Base-by-base conservation (phyloP, 2,329 filamentous ascomycete genomes). In the Hypoxylon sp. region DNA sequence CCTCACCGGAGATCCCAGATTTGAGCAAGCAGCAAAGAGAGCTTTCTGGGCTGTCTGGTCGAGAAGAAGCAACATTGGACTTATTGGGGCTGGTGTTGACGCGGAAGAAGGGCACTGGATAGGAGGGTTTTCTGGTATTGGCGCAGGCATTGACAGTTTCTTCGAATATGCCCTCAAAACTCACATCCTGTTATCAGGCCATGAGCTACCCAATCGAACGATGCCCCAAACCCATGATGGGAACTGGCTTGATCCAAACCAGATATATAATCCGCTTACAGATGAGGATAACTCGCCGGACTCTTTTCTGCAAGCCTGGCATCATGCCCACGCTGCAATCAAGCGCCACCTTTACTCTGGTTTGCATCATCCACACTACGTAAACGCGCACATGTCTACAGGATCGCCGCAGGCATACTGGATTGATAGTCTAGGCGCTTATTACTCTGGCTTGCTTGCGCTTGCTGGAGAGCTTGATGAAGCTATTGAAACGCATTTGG, bases 1-100 rank as follows among this genome's bases (percentile, higher is more conserved):
- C 16, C 77, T 99, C 35, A 95, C 91, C 0, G 91, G 90, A 7
- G 90, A 97, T 67, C 75, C 80, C 7, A 84, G 89, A n/a, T 99
- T 96, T 64, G 94, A 99, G 70, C 84, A 89, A 65, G 80, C 90
- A 11, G 93, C 90, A 1, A 97, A 97, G 71, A 80, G 89, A 48
- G 93, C 94, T 0, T 99, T 99, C 66, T 97, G 93, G 91, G 89
- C 92, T 16, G 90, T 99, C n/a, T 99, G 94, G 94, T 79, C 87
- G 31, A 81, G 90, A 47, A 83, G 92, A 58, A 97, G 90, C 68
- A 82, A 86, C 29, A 90, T 96, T 63, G 91, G 90, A 3, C 78
- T 99, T 16, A 87, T 99, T 57, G 94, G 93, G 5, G 89, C 91
- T 49, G 93, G 92, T 2, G 91, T 99, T 55, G 93, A 96, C 73